phyloP scores from a whole-genome alignment of 1,139 yeast species.

The Magnusiomyces sp. region DNA sequence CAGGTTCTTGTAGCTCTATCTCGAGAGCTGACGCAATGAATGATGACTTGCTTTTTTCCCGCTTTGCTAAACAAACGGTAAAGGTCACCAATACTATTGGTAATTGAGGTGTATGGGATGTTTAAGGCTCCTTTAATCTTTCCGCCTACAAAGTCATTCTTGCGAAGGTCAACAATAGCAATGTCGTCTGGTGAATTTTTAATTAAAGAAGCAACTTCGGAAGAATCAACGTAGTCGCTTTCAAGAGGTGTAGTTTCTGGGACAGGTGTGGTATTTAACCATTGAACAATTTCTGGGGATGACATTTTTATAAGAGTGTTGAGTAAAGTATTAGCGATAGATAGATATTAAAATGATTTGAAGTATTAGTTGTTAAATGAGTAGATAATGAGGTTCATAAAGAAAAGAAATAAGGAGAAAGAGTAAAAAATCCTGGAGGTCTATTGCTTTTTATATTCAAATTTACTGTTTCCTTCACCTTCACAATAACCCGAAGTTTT shows the following conservation, averaged over 20 bases:
- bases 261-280: conserved; percentile 21
- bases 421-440: too few species aligned
- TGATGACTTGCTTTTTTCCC: conserved; percentile 19
- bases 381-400: too few species aligned
- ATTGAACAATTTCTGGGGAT: conserved; percentile 7
- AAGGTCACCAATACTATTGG: conserved; percentile 18
- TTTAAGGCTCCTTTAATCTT: conserved; percentile 22
- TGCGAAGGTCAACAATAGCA: conserved; percentile 21
- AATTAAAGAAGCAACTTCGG: conserved; percentile 16
- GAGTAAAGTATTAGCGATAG: background rate
- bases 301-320: background rate
- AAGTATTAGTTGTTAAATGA: background rate
- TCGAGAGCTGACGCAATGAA: conserved; percentile 19
- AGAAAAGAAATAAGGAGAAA: too few species aligned
- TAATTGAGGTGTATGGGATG: conserved; percentile 24
- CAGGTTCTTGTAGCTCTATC: conserved; percentile 22
- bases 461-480: too few species aligned
- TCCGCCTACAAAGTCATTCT: conserved; percentile 22
- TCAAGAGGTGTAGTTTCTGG: conserved; percentile 13
- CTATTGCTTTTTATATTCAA: too few species aligned
- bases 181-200: conserved; percentile 13
- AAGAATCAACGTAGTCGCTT: conserved; percentile 18
- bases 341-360: conserved; percentile 1
- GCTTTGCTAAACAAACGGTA: conserved; percentile 19
- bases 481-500: too few species aligned